Conservation (phyloP, 257 asterid genomes). For the Forsythia suspensa region DNA sequence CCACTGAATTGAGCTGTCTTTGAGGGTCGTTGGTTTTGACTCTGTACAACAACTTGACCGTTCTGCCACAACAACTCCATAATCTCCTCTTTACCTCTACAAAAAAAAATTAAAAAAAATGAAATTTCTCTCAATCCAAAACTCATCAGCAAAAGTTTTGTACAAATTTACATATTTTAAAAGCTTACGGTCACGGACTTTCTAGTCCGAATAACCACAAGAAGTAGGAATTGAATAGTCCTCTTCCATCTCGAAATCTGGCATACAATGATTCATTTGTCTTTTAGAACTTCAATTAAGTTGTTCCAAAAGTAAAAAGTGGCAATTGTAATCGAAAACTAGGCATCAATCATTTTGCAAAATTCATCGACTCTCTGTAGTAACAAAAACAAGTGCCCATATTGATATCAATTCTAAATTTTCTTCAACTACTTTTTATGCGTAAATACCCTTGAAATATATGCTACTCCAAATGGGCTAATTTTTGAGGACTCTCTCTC, state of each 20-base stretch:
- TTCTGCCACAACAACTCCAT: conserved; percentile 38
- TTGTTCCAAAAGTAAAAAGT: not conserved
- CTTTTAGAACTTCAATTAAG: not conserved
- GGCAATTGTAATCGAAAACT: not conserved
- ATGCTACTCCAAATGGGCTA: no score
- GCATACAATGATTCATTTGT: conserved; percentile 23
- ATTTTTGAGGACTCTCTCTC: no score
- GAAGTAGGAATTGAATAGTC: conserved; percentile 11
- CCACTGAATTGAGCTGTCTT: not conserved
- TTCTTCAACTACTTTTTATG: no score
- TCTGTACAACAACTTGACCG: conserved; percentile 24
- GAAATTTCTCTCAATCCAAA: not conserved
- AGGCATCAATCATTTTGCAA: no score
- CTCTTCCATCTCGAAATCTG: conserved; percentile 21
- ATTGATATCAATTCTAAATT: no score
- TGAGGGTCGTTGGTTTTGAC: conserved; percentile 24
- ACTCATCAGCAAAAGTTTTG: not conserved
- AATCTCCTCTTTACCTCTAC: conserved; percentile 19
- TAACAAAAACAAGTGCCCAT: no score
- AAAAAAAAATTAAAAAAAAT: not conserved
- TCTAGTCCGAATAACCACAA: not conserved
- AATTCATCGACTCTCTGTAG: no score
- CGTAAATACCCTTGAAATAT: no score
- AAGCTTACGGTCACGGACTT: conserved; percentile 21
- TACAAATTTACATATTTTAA: not conserved